Conservation (phyloP, 768 basidiomycete species). For the Panellus pusillus region DNA sequence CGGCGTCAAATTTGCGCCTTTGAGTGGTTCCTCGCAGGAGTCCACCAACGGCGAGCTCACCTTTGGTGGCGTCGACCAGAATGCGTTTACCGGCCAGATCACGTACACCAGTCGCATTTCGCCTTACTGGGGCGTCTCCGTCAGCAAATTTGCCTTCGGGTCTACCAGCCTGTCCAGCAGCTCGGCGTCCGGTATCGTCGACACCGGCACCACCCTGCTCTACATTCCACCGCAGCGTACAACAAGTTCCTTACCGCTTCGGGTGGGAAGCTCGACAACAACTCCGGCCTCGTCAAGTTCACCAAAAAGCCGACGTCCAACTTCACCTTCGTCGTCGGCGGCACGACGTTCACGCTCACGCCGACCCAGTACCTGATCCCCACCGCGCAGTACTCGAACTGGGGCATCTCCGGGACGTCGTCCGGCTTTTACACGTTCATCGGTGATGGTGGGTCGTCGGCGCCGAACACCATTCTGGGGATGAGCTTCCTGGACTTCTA, state of each 20-base stretch:
- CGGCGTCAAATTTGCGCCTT: background rate
- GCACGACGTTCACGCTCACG: background rate
- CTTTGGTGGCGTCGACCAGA: background rate
- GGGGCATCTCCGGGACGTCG: background rate
- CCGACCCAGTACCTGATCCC: background rate
- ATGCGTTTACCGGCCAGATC: background rate
- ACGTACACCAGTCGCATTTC: background rate
- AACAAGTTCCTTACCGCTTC: background rate
- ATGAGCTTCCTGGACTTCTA: background rate
- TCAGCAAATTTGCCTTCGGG: background rate
- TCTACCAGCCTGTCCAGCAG: background rate
- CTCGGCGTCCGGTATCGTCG: too few species aligned
- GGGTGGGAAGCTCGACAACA: background rate
- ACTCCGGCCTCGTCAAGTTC: background rate
- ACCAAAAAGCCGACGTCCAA: background rate
- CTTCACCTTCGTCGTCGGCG: background rate
- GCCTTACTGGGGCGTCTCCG: background rate
- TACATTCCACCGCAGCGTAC: background rate
- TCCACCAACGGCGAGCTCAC: background rate
- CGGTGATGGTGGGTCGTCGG: background rate
- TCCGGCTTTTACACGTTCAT: background rate
- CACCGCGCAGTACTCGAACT: background rate
- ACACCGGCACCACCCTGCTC: background rate
- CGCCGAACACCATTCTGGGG: background rate
- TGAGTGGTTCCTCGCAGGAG: background rate